Evolutionary conservation across 805 yeast genomes (phyloP).

Genomic region (Jamesozyma hellenica): DNA sequence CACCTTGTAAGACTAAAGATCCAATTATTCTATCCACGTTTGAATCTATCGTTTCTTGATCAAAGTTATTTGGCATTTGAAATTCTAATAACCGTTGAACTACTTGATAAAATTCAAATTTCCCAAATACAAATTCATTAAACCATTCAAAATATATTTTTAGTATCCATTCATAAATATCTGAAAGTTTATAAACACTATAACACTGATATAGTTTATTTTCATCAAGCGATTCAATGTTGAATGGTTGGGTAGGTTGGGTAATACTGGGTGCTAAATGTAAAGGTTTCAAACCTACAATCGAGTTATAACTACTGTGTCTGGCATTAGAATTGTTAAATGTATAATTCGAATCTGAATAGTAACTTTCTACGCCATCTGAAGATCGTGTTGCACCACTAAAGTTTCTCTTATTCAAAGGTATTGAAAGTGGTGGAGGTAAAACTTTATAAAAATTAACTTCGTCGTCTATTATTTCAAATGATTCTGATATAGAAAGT

Average conservation of each 20-base stretch:
- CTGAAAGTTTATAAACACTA: constrained; percentile 38
- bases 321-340: constrained; percentile 25
- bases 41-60: constrained; percentile 40
- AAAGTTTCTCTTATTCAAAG: constrained; percentile 10
- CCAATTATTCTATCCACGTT: constrained; percentile 40
- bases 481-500: too few species aligned
- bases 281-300: constrained; percentile 27
- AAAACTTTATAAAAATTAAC: constrained; percentile 11
- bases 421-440: constrained; percentile 11
- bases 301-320: constrained; percentile 26
- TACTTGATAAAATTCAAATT: constrained; percentile 43
- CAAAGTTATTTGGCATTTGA: constrained; percentile 39
- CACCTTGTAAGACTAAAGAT: constrained; percentile 34
- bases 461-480: neutral
- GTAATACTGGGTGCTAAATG: constrained; percentile 28
- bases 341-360: constrained; percentile 28
- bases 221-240: constrained; percentile 38
- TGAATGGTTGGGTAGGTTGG: constrained; percentile 48
- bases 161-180: constrained; percentile 45
- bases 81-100: constrained; percentile 42
- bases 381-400: constrained; percentile 22
- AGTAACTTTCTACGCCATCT: constrained; percentile 25
- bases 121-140: constrained; percentile 40
- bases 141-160: constrained; percentile 43
- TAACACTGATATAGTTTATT: constrained; percentile 41